Evolutionary conservation across 2,329 filamentous ascomycete species (phyloP).

Genomic region (Fusarium aywerte): DNA sequence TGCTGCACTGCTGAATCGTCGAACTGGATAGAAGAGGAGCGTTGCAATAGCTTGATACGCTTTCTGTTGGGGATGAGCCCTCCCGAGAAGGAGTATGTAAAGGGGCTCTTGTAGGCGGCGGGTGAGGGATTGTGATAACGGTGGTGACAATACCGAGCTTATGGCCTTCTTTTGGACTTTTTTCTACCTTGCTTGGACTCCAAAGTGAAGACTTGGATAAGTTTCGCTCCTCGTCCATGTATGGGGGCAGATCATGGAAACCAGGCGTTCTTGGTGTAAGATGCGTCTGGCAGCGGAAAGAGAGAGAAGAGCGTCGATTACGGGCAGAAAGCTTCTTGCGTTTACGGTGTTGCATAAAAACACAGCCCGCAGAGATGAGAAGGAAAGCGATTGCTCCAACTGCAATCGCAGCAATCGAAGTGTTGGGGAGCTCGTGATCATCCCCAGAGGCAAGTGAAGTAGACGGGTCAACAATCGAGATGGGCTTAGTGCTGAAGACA

Average conservation of each 20-base stretch:
- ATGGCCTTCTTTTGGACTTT: constrained; percentile 2
- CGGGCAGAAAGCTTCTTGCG: constrained; percentile 50
- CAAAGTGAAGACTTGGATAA: constrained; percentile 23
- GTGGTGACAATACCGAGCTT: constrained; percentile 38
- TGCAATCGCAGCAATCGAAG: constrained; percentile 58
- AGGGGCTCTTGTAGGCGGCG: constrained; percentile 31
- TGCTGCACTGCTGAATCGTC: constrained; percentile 47
- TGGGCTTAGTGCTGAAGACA: constrained; percentile 54
- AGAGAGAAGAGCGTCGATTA: constrained; percentile 55
- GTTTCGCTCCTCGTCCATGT: constrained; percentile 38
- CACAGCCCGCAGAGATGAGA: constrained; percentile 52
- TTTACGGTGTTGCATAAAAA: constrained; percentile 60
- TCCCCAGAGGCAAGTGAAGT: constrained; percentile 20
- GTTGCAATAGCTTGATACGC: constrained; percentile 50
- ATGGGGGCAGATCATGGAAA: constrained; percentile 27
- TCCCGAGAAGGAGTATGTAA: constrained; percentile 32
- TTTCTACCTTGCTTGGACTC: constrained; percentile 15
- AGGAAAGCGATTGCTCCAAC: constrained; percentile 54
- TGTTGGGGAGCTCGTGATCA: constrained; percentile 49
- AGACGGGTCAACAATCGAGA: constrained; percentile 51
- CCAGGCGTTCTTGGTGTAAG: constrained; percentile 40
- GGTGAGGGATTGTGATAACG: constrained; percentile 27
- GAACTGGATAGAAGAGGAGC: constrained; percentile 50
- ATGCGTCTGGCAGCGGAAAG: constrained; percentile 62
- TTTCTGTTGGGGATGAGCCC: constrained; percentile 48